phyloP scores from a whole-genome alignment of 1,284 basidiomycete genomes.

The Trametes hirsuta region DNA sequence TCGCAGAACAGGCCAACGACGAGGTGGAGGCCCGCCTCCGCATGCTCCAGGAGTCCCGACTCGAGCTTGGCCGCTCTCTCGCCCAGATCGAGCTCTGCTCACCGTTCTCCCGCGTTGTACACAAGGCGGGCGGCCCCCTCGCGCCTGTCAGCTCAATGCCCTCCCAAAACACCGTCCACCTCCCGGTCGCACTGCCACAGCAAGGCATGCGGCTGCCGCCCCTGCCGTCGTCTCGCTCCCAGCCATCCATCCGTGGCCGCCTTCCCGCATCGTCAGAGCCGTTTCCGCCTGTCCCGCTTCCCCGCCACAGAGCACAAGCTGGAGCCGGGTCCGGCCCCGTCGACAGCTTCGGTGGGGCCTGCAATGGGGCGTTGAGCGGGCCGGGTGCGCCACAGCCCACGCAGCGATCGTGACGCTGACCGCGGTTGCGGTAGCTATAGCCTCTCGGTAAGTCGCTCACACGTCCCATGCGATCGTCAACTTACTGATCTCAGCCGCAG shows the following conservation, averaged over 20 bases:
- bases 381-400: slow-evolving; percentile 44
- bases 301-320: slow-evolving; percentile 33
- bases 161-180: slow-evolving; percentile 14
- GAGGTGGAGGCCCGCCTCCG: slow-evolving; percentile 56
- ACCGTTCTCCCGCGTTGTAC: slow-evolving; percentile 51
- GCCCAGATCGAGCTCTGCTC: slow-evolving; percentile 46
- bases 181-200: slow-evolving; percentile 22
- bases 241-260: slow-evolving; percentile 20
- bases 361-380: slow-evolving; percentile 28
- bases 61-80: slow-evolving; percentile 55
- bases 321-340: slow-evolving; percentile 44
- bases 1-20: slow-evolving; percentile 56
- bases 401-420: slow-evolving; percentile 37
- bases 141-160: slow-evolving; percentile 33
- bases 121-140: slow-evolving; percentile 47
- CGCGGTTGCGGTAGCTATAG: slow-evolving; percentile 23
- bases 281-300: slow-evolving; percentile 32
- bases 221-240: slow-evolving; percentile 24
- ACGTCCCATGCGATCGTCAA: neutral
- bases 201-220: slow-evolving; percentile 5
- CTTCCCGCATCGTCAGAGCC: slow-evolving; percentile 31
- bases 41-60: slow-evolving; percentile 55
- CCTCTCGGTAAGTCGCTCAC: slow-evolving; percentile 30
- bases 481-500: slow-evolving; percentile 7
- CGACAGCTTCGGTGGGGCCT: slow-evolving; percentile 43